Percentiles rank a stretch among this genome's conserved stretches.
These are phyloP conservation scores for Melocanna baccifera DNA, from an alignment of 176 grass and related monocot species.

Conservation along the genomic window DNA sequence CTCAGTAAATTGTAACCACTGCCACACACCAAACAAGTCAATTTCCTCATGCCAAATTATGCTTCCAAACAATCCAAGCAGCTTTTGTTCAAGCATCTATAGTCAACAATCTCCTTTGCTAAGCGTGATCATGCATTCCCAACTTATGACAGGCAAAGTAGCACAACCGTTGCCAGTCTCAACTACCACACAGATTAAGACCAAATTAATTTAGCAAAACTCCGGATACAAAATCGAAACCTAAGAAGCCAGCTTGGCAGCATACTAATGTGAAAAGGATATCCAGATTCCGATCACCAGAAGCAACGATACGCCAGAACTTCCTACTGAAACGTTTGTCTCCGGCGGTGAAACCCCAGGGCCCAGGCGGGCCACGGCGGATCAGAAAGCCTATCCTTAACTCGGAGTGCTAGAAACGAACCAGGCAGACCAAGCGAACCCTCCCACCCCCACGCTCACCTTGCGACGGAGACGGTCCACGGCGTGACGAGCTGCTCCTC, in stretches of 20 bases:
- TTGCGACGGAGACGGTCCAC: conserved; percentile 86
- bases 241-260: not conserved
- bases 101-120: not conserved
- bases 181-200: not conserved
- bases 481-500: conserved; percentile 94
- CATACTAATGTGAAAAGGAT: not conserved
- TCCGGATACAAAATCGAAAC: not conserved
- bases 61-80: not conserved
- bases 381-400: conserved; percentile 8
- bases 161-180: not conserved
- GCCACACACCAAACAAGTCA: conserved; percentile 13
- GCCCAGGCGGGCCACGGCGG: not conserved
- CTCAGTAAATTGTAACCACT: conserved; percentile 77
- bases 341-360: not conserved
- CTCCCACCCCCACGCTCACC: conserved; percentile 35
- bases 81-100: not conserved
- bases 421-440: not conserved
- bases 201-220: not conserved
- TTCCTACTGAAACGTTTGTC: not conserved
- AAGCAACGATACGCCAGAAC: not conserved
- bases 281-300: not conserved
- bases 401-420: not conserved
- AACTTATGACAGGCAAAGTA: not conserved
- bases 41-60: not conserved
- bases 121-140: not conserved